Base-by-base conservation (phyloP, 129 eudicot species). In the Kitagawia praeruptora region DNA sequence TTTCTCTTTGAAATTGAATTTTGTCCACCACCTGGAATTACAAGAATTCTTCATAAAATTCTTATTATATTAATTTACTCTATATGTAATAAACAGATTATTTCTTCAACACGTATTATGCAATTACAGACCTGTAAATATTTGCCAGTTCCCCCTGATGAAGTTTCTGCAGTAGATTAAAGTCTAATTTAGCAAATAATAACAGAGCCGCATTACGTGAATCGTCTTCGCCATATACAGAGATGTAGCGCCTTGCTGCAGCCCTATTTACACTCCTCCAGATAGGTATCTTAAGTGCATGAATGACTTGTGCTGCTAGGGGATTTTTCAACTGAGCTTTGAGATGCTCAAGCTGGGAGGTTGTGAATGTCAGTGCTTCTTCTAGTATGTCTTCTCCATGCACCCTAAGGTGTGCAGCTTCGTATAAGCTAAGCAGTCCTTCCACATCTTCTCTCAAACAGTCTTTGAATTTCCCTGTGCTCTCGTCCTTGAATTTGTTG, bases 301-400 rank as follows among this genome's bases (percentile, higher is more conserved):
- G 76, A 31, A 4, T 31, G 0, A 79, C 64, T 46, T 46, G 81
- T 37, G 25, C 49, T 14, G 61, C 27, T 14, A 67, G n/a, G 10
- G 25, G 61, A 42, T 14, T 38, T 28, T 31, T 46, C 18, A 64
- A 3, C 3, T 66, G 44, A 28, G 19, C 5, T 21, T 51, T 42
- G 76, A 23, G 66, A 31, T 25, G 44, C 19, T 58, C 48, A 18
- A 77, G 80, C 34, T 51, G 80, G 56, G 44, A 18, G 37, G 70
- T 77, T 4, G 80, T 38, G 46, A 77, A 77, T 38, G 71, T 70
- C 45, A 77, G 8, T 38, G 81, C 81, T 78, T 78, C 81, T 31
- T 78, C 81, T 25, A 78, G 58, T 14, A 78, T 64, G 46, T 41
- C 74, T 46, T 78, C 81, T 78, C 81, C 81, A 4, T 67, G 70